These are phyloP conservation scores for Blastobotrys muscicola DNA, from an alignment of 805 yeast species.

Conservation along the genomic window DNA sequence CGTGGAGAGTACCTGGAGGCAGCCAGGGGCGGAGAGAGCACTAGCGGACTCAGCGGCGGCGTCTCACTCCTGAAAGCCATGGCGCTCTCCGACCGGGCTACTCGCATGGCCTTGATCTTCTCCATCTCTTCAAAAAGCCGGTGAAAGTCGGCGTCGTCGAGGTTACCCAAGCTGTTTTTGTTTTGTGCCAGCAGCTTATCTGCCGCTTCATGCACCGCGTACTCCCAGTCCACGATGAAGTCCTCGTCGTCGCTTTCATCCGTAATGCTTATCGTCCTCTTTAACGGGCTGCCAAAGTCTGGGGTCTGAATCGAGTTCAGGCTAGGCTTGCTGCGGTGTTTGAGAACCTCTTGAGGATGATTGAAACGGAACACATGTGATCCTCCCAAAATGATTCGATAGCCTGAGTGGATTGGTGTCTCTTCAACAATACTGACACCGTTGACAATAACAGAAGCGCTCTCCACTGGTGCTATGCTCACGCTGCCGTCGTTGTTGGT, in stretches of 20 bases:
- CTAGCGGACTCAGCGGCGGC: too few relatives aligned
- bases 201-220: not conserved
- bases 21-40: too few relatives aligned
- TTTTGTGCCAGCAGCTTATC: not conserved
- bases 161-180: not conserved
- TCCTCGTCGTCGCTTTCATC: too few relatives aligned
- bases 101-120: not conserved
- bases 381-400: conserved; percentile 18
- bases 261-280: too few relatives aligned
- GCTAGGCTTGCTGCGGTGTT: not conserved
- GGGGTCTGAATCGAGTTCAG: not conserved
- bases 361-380: conserved; percentile 21
- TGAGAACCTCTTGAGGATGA: conserved; percentile 8
- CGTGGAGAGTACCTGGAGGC: too few relatives aligned
- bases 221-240: not conserved
- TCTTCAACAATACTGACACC: conserved; percentile 12
- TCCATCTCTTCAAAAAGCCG: conserved; percentile 1
- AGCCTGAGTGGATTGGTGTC: conserved; percentile 17
- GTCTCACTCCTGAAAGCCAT: too few relatives aligned
- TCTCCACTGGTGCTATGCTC: conserved; percentile 11
- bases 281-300: too few relatives aligned
- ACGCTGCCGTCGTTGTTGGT: conserved; percentile 14
- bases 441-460: conserved; percentile 17
- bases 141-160: not conserved
- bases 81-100: not conserved